Base-by-base conservation (phyloP, 192 early-diverging fungal species). In the Rhizophlyctis rosea region DNA sequence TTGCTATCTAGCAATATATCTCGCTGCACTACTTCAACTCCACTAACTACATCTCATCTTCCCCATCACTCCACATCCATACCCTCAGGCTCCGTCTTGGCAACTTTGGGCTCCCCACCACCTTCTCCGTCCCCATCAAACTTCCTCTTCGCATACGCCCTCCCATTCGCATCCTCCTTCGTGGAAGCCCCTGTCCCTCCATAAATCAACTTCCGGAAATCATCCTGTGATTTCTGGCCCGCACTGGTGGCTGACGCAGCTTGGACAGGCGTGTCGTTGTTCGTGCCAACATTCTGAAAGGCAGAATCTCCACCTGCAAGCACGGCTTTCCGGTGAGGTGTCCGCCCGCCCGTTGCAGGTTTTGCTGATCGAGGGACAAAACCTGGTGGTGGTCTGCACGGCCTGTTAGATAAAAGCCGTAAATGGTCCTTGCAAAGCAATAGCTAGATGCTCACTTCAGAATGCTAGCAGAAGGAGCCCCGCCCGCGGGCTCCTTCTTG, bases 141-240 rank as follows among this genome's bases (percentile, higher is more conserved):
- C n/a, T n/a, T n/a, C n/a, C n/a, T n/a, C n/a, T n/a, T n/a, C n/a
- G n/a, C n/a, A n/a, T n/a, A n/a, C n/a, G n/a, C n/a, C n/a, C n/a
- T n/a, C n/a, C n/a, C n/a, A n/a, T n/a, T n/a, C n/a, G n/a, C n/a
- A n/a, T n/a, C n/a, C n/a, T n/a, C n/a, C n/a, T n/a, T n/a, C n/a
- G n/a, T n/a, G n/a, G n/a, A n/a, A n/a, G n/a, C n/a, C n/a, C n/a
- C n/a, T n/a, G n/a, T 63, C 21, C 36, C 35, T 28, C 68, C 64
- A 18, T 31, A 24, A 47, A 78, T 21, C 76, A 78, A 72, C 56
- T 72, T 74, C 21, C 76, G 33, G 44, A 78, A 78, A 65, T 78
- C 76, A 66, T 78, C 72, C 47, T 74, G 72, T 4, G 54, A 48
- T 61, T 76, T 71, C 25, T 60, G 30, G 24, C 25, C 47, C 34